A percentile compares a stretch with the other conserved stretches of the same genome.
phyloP scores from a whole-genome alignment of 371 early-diverging fungal genomes.

The Mucor piriformis region DNA sequence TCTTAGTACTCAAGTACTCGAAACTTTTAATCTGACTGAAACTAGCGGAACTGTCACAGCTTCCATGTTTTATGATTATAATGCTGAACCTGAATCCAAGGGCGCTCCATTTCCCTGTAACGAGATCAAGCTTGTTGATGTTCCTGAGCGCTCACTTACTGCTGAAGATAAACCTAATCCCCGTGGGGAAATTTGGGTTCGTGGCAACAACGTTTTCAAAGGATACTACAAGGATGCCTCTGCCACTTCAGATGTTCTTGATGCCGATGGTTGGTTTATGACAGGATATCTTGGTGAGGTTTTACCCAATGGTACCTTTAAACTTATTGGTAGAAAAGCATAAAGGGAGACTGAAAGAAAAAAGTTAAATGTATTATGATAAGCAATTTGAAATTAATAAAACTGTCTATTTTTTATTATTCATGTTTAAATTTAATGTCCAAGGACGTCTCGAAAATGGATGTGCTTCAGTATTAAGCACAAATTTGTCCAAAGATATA shows the following conservation, averaged over 20 bases:
- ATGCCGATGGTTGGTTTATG: conserved; percentile 82
- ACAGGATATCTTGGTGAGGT: conserved; percentile 83
- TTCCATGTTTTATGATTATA: conserved; percentile 66
- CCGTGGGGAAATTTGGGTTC: conserved; percentile 72
- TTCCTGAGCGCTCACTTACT: conserved; percentile 68
- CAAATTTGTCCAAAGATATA: conserved; percentile 70
- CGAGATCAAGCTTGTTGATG: conserved; percentile 87
- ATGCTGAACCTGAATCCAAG: conserved; percentile 37
- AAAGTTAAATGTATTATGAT: too few relatives aligned
- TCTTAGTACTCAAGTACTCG: conserved; percentile 57
- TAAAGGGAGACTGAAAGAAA: conserved; percentile 6
- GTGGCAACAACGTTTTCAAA: conserved; percentile 59
- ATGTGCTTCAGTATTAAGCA: conserved; percentile 79
- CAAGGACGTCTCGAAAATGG: conserved; percentile 39
- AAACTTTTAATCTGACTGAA: conserved; percentile 65
- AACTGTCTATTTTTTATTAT: neutral
- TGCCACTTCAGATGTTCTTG: conserved; percentile 55
- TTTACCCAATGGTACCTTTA: conserved; percentile 67
- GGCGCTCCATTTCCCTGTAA: conserved; percentile 79
- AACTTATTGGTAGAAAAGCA: conserved; percentile 53
- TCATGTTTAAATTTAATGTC: conserved; percentile 1
- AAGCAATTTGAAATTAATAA: neutral
- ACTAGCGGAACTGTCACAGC: conserved; percentile 54
- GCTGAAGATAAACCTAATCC: conserved; percentile 75
- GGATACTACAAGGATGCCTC: conserved; percentile 60